These are phyloP conservation scores for Backusella tuberculispora DNA, from an alignment of 192 early-diverging fungal species.

Conservation along the genomic window DNA sequence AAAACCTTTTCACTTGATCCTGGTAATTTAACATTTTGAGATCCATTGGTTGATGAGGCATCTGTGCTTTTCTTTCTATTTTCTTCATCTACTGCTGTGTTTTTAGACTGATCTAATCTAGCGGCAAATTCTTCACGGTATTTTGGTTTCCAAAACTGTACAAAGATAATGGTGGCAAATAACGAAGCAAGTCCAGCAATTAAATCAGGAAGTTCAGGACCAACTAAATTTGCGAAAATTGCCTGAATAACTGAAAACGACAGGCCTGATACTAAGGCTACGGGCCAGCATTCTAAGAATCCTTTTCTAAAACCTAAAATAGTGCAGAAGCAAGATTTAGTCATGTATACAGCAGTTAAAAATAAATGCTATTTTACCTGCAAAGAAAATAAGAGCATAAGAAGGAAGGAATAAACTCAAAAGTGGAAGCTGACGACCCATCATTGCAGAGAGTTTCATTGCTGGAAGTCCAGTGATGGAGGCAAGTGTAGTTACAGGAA, in stretches of 20 bases:
- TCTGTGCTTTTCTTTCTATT: not conserved
- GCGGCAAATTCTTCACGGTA: slow-evolving; percentile 37
- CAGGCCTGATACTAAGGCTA: slow-evolving; percentile 30
- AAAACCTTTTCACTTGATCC: not conserved
- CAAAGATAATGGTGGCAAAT: slow-evolving; percentile 33
- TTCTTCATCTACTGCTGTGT: not conserved
- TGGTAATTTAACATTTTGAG: not conserved
- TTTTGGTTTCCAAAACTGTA: slow-evolving; percentile 45
- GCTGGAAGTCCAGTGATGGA: slow-evolving; percentile 35
- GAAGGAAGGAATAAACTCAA: slow-evolving; percentile 37
- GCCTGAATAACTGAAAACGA: slow-evolving; percentile 43
- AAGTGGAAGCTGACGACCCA: slow-evolving; percentile 43
- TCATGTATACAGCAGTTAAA: not conserved
- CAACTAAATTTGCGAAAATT: slow-evolving; percentile 44
- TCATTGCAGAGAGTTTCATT: slow-evolving; percentile 39
- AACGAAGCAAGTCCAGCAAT: slow-evolving; percentile 42
- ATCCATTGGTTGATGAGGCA: not conserved
- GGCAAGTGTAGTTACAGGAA: slow-evolving; percentile 46
- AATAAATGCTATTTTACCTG: slow-evolving; percentile 18
- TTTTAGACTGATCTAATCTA: not conserved
- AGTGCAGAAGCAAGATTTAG: not conserved
- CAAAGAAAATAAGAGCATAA: slow-evolving; percentile 41
- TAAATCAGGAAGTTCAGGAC: slow-evolving; percentile 45
- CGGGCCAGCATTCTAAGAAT: slow-evolving; percentile 42
- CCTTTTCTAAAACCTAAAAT: slow-evolving; percentile 30